Evolutionary conservation across 1,284 basidiomycete genomes (phyloP), one percentile per base, ranked within the genome.

Genomic region (Tilletiopsis washingtonensis): DNA sequence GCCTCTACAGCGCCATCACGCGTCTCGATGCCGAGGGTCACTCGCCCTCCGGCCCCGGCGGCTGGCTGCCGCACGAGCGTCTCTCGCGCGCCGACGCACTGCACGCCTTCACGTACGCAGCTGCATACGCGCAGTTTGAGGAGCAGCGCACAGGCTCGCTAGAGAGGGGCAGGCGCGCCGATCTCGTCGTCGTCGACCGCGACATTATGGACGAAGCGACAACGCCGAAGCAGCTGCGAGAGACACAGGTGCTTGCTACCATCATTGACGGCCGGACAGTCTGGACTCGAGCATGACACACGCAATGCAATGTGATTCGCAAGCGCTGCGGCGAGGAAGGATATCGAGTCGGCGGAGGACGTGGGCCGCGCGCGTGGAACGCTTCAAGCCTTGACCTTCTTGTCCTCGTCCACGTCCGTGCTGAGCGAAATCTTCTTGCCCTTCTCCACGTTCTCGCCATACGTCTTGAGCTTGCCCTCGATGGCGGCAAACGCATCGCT

Each of bases 1-100:
- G 88, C 1, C 90, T 93, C 74, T 90, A 91, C 66, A 87, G 90
- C 2, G 86, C 89, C 0, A 81, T 90, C 3, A 79, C 87, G 0
- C 80, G 91, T 12, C 76, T 88, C 2, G 80, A 81, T 24, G 75
- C 78, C 1, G 74, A 81, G 3, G 88, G 88, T 1, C 75, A 78
- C 7, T 89, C 86, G 11, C 91, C 91, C 0, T 86, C 91, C 56
- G 91, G 90, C 1, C 47, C 76, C 0, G 78, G 75, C 19, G 89
- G 88, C 48, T 24, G 57, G 29, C 87, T 57, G 46, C 76, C 83
- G 0, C 71, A 79, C 0, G 80, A 94, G 71, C 78, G 79, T 27
- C 77, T 96, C 12, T 84, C 83, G 1, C 80, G 89, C 2, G 75
- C 78, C 9, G 82, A 94, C 72, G 76, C 78, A 1, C 61, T 80